Evolutionary conservation across 2,329 filamentous ascomycete species (phyloP).

Genomic region (Xylariaceae sp.): DNA sequence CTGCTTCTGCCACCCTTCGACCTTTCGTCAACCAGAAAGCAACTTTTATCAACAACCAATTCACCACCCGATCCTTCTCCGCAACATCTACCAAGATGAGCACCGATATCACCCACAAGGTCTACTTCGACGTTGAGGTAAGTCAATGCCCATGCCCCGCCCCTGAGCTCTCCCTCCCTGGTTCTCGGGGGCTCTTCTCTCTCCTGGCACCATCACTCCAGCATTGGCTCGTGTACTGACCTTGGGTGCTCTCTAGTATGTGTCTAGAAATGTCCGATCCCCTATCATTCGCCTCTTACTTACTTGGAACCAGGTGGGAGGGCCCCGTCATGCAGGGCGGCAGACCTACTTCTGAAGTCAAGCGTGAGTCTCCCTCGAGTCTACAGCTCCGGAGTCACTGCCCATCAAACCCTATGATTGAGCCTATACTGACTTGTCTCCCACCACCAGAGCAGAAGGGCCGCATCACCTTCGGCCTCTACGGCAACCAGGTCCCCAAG

Average conservation of each 20-base stretch:
- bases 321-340: slow-evolving; percentile 65
- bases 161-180: too few relatives aligned
- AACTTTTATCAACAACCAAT: slow-evolving; percentile 18
- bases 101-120: slow-evolving; percentile 8
- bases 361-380: slow-evolving; percentile 48
- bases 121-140: slow-evolving; percentile 11
- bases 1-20: slow-evolving; percentile 13
- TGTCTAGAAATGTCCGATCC: neutral
- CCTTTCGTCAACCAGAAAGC: slow-evolving; percentile 27
- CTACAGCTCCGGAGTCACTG: neutral
- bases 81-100: slow-evolving; percentile 27
- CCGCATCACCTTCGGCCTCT: slow-evolving; percentile 87
- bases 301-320: slow-evolving; percentile 48
- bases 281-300: too few relatives aligned
- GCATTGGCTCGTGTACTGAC: neutral
- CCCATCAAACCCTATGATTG: neutral
- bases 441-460: slow-evolving; percentile 60
- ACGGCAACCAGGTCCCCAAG: slow-evolving; percentile 80
- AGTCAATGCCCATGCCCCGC: too few relatives aligned
- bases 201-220: neutral
- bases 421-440: slow-evolving; percentile 15
- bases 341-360: slow-evolving; percentile 48
- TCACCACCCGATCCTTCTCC: slow-evolving; percentile 41
- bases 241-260: neutral
- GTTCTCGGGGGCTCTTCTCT: too few relatives aligned